phyloP scores from a whole-genome alignment of 192 early-diverging fungal species.

The Podila epigama region DNA sequence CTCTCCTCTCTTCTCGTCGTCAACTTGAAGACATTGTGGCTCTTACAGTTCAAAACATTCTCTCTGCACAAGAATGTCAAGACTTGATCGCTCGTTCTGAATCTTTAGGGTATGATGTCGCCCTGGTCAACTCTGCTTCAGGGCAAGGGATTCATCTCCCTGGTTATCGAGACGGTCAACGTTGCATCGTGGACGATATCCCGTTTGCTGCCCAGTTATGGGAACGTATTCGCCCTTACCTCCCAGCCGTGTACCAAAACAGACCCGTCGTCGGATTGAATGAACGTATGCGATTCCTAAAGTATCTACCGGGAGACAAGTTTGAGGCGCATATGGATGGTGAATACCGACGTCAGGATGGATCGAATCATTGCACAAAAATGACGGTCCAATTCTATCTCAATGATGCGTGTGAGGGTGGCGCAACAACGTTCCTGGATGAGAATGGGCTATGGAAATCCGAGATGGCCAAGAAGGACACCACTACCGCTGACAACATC shows the following conservation, averaged over 20 bases:
- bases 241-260: slow-evolving; percentile 16
- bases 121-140: slow-evolving; percentile 40
- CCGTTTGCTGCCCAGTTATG: slow-evolving; percentile 21
- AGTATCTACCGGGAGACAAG: slow-evolving; percentile 40
- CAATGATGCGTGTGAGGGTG: slow-evolving; percentile 54
- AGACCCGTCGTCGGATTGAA: slow-evolving; percentile 44
- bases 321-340: slow-evolving; percentile 52
- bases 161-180: slow-evolving; percentile 29
- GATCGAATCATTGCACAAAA: slow-evolving; percentile 38
- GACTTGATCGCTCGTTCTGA: slow-evolving; percentile 45
- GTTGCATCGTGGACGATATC: slow-evolving; percentile 44
- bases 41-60: slow-evolving; percentile 38
- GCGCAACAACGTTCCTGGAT: slow-evolving; percentile 51
- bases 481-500: too few relatives aligned
- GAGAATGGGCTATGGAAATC: slow-evolving; percentile 18
- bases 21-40: slow-evolving; percentile 11
- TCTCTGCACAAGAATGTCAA: slow-evolving; percentile 47
- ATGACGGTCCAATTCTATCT: slow-evolving; percentile 57
- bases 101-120: slow-evolving; percentile 27
- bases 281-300: slow-evolving; percentile 52
- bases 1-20: slow-evolving; percentile 1
- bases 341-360: slow-evolving; percentile 37
- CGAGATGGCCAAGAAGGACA: not conserved
- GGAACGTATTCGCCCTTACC: slow-evolving; percentile 22
- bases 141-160: slow-evolving; percentile 21